A percentile compares a stretch with the other conserved stretches of the same genome.
phyloP scores from a whole-genome alignment of 2,329 filamentous ascomycete species.

The Orbilia quercus region DNA sequence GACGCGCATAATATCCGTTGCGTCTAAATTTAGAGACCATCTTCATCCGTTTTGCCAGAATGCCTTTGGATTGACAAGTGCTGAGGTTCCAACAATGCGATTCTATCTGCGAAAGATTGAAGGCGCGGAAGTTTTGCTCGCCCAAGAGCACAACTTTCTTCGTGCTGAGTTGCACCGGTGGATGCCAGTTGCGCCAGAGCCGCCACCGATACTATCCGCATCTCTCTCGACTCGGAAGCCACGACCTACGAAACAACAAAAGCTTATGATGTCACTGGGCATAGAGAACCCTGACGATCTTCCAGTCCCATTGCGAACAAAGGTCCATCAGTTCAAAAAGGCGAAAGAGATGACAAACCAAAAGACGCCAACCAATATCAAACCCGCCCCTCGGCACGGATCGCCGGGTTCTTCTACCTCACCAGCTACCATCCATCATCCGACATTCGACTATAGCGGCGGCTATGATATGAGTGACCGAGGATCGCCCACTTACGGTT shows the following conservation, averaged over 20 bases:
- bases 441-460: slow-evolving; percentile 59
- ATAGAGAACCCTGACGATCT: slow-evolving; percentile 91
- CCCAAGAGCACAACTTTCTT: slow-evolving; percentile 97
- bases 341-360: slow-evolving; percentile 65
- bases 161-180: slow-evolving; percentile 94
- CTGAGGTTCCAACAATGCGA: slow-evolving; percentile 87
- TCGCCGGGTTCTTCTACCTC: slow-evolving; percentile 63
- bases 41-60: slow-evolving; percentile 82
- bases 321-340: slow-evolving; percentile 77
- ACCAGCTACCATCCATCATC: slow-evolving; percentile 58
- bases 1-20: slow-evolving; percentile 85
- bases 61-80: slow-evolving; percentile 78
- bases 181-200: slow-evolving; percentile 85
- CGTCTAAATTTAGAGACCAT: slow-evolving; percentile 83
- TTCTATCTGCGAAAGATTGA: slow-evolving; percentile 98
- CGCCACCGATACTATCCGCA: slow-evolving; percentile 85
- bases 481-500: slow-evolving; percentile 33
- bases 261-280: slow-evolving; percentile 87
- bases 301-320: slow-evolving; percentile 82
- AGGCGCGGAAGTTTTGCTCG: slow-evolving; percentile 90
- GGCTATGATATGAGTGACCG: slow-evolving; percentile 45
- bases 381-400: slow-evolving; percentile 62
- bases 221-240: slow-evolving; percentile 95
- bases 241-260: slow-evolving; percentile 94
- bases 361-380: slow-evolving; percentile 61